Conservation (phyloP, 2,329 filamentous ascomycete species). For the Arthrobotrys sinensis region DNA sequence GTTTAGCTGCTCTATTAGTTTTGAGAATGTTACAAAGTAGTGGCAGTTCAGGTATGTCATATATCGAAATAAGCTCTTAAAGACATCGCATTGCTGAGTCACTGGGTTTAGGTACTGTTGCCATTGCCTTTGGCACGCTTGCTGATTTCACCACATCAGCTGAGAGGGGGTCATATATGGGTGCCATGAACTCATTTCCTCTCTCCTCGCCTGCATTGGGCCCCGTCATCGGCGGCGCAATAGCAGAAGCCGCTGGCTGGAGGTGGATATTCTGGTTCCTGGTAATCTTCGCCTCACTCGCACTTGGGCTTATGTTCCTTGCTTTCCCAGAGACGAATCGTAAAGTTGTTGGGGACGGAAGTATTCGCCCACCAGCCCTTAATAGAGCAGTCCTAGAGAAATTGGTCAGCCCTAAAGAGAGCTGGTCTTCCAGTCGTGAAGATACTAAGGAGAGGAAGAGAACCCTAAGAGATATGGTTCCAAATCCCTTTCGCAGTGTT, state of each 20-base stretch:
- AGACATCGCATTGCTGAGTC: not conserved
- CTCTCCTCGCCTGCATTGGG: conserved; percentile 72
- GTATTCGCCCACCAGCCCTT: conserved; percentile 71
- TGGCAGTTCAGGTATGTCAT: conserved; percentile 72
- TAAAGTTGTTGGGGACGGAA: conserved; percentile 76
- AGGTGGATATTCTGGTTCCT: conserved; percentile 80
- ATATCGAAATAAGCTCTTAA: too few relatives aligned
- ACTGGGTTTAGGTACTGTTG: conserved; percentile 73
- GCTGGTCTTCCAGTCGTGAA: not conserved
- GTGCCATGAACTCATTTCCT: conserved; percentile 74
- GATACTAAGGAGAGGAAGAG: conserved; percentile 66
- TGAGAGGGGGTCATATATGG: conserved; percentile 82
- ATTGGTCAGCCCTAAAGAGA: conserved; percentile 20
- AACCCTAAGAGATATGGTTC: conserved; percentile 33
- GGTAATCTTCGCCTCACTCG: conserved; percentile 69
- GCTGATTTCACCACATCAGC: conserved; percentile 79
- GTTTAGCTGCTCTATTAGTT: conserved; percentile 74
- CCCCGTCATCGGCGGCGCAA: conserved; percentile 76
- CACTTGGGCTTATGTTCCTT: conserved; percentile 71
- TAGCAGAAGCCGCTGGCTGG: conserved; percentile 78
- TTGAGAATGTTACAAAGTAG: conserved; percentile 76
- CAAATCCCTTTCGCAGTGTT: conserved; percentile 70
- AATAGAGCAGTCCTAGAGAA: conserved; percentile 70
- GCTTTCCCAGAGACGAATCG: conserved; percentile 75
- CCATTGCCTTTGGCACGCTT: conserved; percentile 79